Evolutionary conservation across 306 rosid genomes (phyloP), one percentile per base, ranked within the genome.

Genomic region (Ormosia emarginata): DNA sequence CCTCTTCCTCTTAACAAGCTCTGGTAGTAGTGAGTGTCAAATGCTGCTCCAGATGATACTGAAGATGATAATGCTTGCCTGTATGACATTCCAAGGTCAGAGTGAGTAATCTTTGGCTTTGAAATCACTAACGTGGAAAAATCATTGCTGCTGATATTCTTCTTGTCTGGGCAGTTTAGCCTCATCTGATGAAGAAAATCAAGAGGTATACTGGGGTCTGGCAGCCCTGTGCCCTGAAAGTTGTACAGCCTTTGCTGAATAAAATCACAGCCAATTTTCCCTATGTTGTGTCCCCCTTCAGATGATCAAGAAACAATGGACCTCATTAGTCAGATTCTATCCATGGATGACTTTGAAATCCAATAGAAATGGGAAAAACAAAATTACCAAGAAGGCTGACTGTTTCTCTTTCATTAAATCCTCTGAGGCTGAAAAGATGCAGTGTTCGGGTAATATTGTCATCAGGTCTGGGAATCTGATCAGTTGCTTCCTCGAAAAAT

Each of bases 211-310:
- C 74, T 82, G 4, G 90, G 94, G 85, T 95, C 97, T 55, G 94
- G 90, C 24, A 72, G 84, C 49, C 92, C 93, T 8, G 98, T 90
- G 59, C 92, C 90, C 7, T 83, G 83, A 82, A 91, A 95, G 85
- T 95, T 87, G 80, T 82, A 87, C 10, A 95, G 85, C 57, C 99
- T 88, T 5, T 82, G 34, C 59, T 71, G 79, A 62, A 95, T 88
- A 81, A 95, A 86, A 7, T 89, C 87, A 18, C 99, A 95, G 24
- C 97, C 89, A 34, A 92, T 93, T 82, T 72, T 88, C 17, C 99
- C 99, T 62, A 95, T 92, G 80, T 89, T 93, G 77, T 95, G 99
- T 29, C 78, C 98, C 57, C 99, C 99, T 93, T 85, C 71, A 90
- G n/a, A 71, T 41, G 57, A 75, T 36, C 49, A 82, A 58, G 40